phyloP scores from a whole-genome alignment of 768 basidiomycete species.

The Calocera cornea region DNA sequence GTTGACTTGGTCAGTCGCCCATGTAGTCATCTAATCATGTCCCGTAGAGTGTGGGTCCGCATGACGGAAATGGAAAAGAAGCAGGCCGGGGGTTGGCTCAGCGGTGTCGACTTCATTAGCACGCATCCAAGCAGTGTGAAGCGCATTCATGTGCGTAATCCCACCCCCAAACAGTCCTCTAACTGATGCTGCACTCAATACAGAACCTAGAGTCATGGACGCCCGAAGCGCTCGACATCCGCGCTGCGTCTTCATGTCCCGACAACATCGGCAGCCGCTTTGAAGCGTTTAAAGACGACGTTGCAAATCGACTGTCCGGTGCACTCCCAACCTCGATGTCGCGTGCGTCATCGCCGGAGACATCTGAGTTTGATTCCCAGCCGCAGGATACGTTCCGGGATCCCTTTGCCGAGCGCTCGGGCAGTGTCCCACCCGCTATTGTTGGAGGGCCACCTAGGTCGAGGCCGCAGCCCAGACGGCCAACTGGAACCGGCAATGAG shows the following conservation, averaged over 20 bases:
- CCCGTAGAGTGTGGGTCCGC: conserved; percentile 54
- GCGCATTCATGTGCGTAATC: conserved; percentile 49
- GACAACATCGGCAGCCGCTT: background rate
- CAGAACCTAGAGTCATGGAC: background rate
- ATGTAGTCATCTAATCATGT: background rate
- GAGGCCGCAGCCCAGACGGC: background rate
- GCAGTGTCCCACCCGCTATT: background rate
- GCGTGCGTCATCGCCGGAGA: background rate
- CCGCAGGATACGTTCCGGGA: background rate
- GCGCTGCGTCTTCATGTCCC: conserved; percentile 9
- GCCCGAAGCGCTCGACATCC: conserved; percentile 9
- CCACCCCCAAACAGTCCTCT: background rate
- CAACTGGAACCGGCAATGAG: background rate
- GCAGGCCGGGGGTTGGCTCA: conserved; percentile 12
- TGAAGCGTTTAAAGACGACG: background rate
- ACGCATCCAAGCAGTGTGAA: conserved; percentile 70
- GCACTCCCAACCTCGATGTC: background rate
- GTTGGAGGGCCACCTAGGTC: background rate
- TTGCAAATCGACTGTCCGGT: background rate
- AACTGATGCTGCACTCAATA: background rate
- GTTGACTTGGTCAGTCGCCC: conserved; percentile 16
- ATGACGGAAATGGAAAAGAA: conserved; percentile 44
- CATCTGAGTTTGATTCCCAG: background rate
- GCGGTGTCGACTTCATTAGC: conserved; percentile 44
- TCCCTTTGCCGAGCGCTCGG: background rate